Evolutionary conservation across 2,329 filamentous ascomycete species (phyloP), one percentile per base, ranked within the genome.

Genomic region (Colletotrichum agaves): DNA sequence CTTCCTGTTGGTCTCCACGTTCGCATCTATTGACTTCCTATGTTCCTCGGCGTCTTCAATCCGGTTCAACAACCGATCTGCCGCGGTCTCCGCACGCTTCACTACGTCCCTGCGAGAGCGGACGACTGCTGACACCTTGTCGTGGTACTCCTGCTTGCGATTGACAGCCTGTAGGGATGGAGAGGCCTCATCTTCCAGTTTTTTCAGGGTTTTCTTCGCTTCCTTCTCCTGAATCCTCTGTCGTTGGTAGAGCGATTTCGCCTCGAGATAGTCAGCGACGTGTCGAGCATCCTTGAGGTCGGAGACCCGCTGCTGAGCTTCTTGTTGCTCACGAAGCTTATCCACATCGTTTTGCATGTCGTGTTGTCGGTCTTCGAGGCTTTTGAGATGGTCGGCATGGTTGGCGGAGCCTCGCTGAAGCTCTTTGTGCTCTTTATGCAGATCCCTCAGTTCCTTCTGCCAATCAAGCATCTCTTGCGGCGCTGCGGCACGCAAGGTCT

Each of bases 401-500:
- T 80, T 82, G 17, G 87, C 84, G 35, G 88, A 84, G 60, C 87
- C 83, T 17, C 83, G 78, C 71, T 91, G 84, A 1, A 91, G 73
- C 21, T 84, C 82, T 73, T 92, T 94, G 74, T 96, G 90, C 35
- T 90, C 84, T 57, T 83, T 87, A 68, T 94, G 89, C 46, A 95
- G 80, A 1, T 82, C 82, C 75, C 92, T 96, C 17, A 99, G 85
- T 68, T 90, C 78, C 3, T 89, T 84, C 75, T 98, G 94, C 88
- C 90, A 93, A 21, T 88, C 80, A 5, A 93, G 85, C 88, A 98
- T 94, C 69, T 97, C 83, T 50, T 90, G 85, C 0, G 93, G 90
- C 0, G 94, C 96, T 6, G 94, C 94, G 37, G 96, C 96, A 74
- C 94, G 89, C 70, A 97, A 90, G 0, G 96, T 99, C 73, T 96